Evolutionary conservation across 345 rosid species (phyloP).

Genomic region (Populus alba): DNA sequence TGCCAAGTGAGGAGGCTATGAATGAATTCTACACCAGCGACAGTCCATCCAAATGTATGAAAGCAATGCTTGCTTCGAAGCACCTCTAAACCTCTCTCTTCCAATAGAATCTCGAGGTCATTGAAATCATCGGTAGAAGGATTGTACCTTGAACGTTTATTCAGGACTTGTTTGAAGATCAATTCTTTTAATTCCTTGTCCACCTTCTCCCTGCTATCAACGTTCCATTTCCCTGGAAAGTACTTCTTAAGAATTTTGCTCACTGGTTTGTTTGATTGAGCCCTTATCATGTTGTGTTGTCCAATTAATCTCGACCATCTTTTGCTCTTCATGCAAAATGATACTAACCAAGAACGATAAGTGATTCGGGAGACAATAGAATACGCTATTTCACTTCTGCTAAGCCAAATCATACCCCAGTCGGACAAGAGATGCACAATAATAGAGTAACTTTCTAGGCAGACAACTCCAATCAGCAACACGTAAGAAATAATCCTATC

Average conservation of each 20-base stretch:
- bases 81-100: background rate
- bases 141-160: background rate
- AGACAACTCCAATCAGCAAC: too few relatives aligned
- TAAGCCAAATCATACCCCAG: too few relatives aligned
- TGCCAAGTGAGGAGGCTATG: background rate
- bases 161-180: background rate
- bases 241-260: background rate
- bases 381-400: too few relatives aligned
- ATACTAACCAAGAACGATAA: accelerated
- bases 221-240: background rate
- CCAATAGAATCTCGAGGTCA: background rate
- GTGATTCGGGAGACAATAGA: too few relatives aligned
- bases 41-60: background rate
- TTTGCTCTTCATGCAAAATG: too few relatives aligned
- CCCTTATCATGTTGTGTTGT: background rate
- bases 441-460: too few relatives aligned
- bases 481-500: too few relatives aligned
- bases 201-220: background rate
- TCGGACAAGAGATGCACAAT: too few relatives aligned
- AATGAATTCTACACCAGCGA: background rate
- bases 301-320: too few relatives aligned
- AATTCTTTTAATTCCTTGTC: background rate
- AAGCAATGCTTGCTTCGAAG: background rate
- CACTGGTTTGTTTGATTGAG: background rate
- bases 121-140: background rate